Percentiles rank a stretch among this genome's conserved stretches.
These are phyloP conservation scores for Cryptococcus depauperatus DNA, from an alignment of 1,284 basidiomycete species.

Conservation along the genomic window DNA sequence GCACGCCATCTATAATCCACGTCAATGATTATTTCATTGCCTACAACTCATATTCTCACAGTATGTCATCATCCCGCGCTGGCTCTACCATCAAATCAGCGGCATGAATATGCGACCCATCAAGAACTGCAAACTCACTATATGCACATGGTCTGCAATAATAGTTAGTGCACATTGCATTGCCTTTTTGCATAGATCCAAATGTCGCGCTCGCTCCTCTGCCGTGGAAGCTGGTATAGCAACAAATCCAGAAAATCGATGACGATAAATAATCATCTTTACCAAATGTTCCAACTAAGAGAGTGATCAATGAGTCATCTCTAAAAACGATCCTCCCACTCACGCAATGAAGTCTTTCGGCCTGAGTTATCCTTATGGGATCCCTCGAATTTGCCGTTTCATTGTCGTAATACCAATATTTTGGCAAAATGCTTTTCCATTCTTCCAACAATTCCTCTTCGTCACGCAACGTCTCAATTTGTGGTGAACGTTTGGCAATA, in stretches of 20 bases:
- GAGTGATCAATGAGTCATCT: not conserved
- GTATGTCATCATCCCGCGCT: constrained; percentile 82
- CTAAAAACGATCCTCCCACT: constrained; percentile 7
- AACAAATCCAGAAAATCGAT: constrained; percentile 47
- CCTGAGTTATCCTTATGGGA: constrained; percentile 76
- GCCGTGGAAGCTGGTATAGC: constrained; percentile 41
- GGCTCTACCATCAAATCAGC: constrained; percentile 27
- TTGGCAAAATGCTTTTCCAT: constrained; percentile 60
- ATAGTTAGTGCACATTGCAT: constrained; percentile 56
- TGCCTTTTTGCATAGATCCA: constrained; percentile 49
- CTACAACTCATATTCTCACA: constrained; percentile 48
- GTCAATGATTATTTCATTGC: not conserved
- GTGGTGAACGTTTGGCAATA: constrained; percentile 39
- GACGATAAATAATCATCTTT: constrained; percentile 54
- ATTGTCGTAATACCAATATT: constrained; percentile 67
- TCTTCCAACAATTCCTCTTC: constrained; percentile 74
- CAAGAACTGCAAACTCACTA: constrained; percentile 51
- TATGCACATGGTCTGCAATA: constrained; percentile 68
- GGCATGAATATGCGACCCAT: not conserved
- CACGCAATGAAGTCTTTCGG: constrained; percentile 66
- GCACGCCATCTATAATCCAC: constrained; percentile 63
- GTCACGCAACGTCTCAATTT: constrained; percentile 59
- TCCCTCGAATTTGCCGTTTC: constrained; percentile 77
- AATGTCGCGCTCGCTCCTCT: constrained; percentile 41
- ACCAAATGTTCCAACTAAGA: constrained; percentile 63